Evolutionary conservation across 768 basidiomycete genomes (phyloP), one percentile per base, ranked within the genome.

Genomic region (Russula sp.): DNA sequence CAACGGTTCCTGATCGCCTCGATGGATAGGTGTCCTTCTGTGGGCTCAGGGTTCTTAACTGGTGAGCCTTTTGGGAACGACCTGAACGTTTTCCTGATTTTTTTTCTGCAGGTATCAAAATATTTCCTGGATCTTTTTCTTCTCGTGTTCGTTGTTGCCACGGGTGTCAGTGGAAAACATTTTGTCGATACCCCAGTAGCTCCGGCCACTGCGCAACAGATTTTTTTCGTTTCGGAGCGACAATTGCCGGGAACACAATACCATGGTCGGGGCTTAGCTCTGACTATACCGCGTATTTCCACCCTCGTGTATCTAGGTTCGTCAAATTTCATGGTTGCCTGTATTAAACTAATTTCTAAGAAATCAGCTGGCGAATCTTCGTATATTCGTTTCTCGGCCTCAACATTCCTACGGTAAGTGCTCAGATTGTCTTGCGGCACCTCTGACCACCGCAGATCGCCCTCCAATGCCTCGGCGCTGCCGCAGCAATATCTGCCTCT

Each of bases 211-310:
- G 82, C 83, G 0, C 64, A 73, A 0, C 70, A 77, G 0, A 72
- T 93, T 53, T 74, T 53, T 74, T 93, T 24, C 83, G 81, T 48
- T 94, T 90, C 61, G 86, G 81, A 1, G 83, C 85, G 3, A 85
- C 84, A 0, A 73, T 92, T n/a, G 87, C 88, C 2, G 92, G 90
- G 0, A 92, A 89, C 67, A 81, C 85, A 2, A 79, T 92, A 66
- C 84, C 85, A 0, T 92, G 78, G 68, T 79, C 83, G 3, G 73
- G 81, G 0, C 72, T 91, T 64, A 80, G 82, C 16, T 85, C 88
- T 7, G 92, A 94, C 69, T 92, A 88, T 71, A 87, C 89, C 11
- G 84, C 79, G 59, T 92, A 92, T 73, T 87, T 83, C 72, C 76
- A 77, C 14, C 80, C 84, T 0, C 74, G 78, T 9, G 84, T 84